phyloP scores from a whole-genome alignment of 2,329 filamentous ascomycete species.

The Fusarium sp. region DNA sequence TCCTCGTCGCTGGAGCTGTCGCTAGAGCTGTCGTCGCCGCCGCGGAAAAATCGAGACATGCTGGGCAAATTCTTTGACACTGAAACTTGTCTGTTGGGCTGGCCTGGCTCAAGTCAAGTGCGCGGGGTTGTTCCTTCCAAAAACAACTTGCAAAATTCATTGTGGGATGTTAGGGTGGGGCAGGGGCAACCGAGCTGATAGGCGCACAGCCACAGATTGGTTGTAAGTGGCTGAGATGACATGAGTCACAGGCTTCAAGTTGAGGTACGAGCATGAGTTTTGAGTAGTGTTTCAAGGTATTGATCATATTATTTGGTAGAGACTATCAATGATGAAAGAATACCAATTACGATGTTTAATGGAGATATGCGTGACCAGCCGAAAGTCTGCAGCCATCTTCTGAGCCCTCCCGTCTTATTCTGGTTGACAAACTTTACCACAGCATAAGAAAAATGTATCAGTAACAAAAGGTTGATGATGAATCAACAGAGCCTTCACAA shows the following conservation, averaged over 20 bases:
- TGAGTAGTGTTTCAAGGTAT: background rate
- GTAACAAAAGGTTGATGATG: background rate
- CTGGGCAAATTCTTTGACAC: constrained; percentile 56
- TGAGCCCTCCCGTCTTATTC: background rate
- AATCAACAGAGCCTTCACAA: background rate
- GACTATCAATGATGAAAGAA: background rate
- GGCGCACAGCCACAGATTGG: constrained; percentile 26
- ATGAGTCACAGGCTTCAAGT: constrained; percentile 1
- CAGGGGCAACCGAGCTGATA: constrained; percentile 53
- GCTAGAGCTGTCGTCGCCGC: constrained; percentile 90
- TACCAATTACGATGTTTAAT: background rate
- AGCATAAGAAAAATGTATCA: background rate
- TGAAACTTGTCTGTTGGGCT: constrained; percentile 45
- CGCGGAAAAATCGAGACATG: constrained; percentile 98
- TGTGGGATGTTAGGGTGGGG: constrained; percentile 54
- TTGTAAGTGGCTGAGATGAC: constrained; percentile 18
- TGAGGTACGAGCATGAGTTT: background rate
- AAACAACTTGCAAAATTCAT: constrained; percentile 51
- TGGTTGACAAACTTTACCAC: background rate
- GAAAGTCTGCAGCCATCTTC: background rate
- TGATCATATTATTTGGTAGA: background rate
- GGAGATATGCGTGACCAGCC: background rate
- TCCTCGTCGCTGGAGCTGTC: constrained; percentile 97
- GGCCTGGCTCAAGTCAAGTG: constrained; percentile 47
- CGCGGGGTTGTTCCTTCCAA: constrained; percentile 52